phyloP scores from a whole-genome alignment of 352 stramenopile genomes.

The Globisporangium viniferum region DNA sequence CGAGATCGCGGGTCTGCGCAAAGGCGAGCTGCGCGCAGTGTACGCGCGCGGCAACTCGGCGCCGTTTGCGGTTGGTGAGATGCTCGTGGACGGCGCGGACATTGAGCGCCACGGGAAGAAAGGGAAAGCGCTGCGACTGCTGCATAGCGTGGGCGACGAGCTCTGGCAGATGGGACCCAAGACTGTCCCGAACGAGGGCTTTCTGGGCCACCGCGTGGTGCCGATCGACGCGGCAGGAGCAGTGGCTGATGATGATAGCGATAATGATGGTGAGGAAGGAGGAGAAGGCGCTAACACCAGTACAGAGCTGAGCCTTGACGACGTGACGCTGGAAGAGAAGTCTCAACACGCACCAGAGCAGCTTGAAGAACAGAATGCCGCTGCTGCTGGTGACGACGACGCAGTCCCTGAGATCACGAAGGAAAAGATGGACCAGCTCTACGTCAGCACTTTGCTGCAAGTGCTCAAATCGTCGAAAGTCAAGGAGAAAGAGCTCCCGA shows the following conservation, averaged over 20 bases:
- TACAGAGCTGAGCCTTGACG: constrained; percentile 4
- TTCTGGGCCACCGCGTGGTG: constrained; percentile 40
- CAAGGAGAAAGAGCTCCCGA: constrained; percentile 76
- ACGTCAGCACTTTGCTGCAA: constrained; percentile 62
- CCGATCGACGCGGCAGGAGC: constrained; percentile 17
- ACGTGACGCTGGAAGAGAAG: constrained; percentile 46
- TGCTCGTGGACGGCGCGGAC: constrained; percentile 65
- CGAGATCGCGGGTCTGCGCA: constrained; percentile 49
- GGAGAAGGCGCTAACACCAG: constrained; percentile 4
- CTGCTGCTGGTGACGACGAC: constrained; percentile 13
- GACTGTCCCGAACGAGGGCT: constrained; percentile 64
- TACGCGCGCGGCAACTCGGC: constrained; percentile 73
- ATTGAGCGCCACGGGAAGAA: constrained; percentile 59
- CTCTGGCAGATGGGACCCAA: constrained; percentile 74
- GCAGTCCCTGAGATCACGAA: constrained; percentile 27
- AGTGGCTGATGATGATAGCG: background rate
- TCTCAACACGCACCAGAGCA: background rate
- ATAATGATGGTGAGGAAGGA: constrained; percentile 12
- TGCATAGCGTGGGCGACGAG: constrained; percentile 71
- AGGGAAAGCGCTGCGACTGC: constrained; percentile 60
- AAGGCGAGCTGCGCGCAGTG: constrained; percentile 64
- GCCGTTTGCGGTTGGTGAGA: constrained; percentile 72
- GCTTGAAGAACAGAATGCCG: constrained; percentile 10
- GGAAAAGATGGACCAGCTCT: constrained; percentile 74
- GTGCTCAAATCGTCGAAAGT: constrained; percentile 46